Base-by-base conservation (phyloP, 2,329 filamentous ascomycete species). In the Aureobasidium sp. region DNA sequence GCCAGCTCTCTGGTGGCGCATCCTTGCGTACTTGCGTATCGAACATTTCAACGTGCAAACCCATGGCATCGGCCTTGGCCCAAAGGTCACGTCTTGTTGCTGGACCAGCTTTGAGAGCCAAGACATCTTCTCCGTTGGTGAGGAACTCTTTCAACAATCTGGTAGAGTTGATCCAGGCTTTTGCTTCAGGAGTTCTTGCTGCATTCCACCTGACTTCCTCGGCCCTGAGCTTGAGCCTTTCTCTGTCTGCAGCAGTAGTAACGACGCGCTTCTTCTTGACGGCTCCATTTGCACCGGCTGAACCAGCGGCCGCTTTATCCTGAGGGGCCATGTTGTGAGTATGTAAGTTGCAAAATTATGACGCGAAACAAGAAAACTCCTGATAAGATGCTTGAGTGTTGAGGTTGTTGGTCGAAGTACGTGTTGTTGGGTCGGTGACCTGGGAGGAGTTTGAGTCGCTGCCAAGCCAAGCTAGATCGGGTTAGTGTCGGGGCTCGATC, bases 341-440 rank as follows among this genome's bases (percentile, higher is more conserved):
- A 19, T 22, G 15, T 11, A 6, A 27, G 6, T 7, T 29, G 15
- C 49, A 40, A 14, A n/a, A 22, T 11, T 40, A 8, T 17, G n/a
- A 37, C 29, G 48, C 48, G 33, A n/a, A n/a, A 22, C 3, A 7
- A 14, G 6, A 29, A 54, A 42, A 54, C 50, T 54, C 6, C 2
- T 29, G 50, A 42, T 27, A n/a, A 11, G 39, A 45, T 48, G 42
- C 15, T 47, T 48, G 53, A 9, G 15, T 31, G 22, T 12, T 33
- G 22, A 3, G 17, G 19, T 17, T 33, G 53, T n/a, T 40, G 27
- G 39, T n/a, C 24, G 22, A 44, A 56, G 53, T 58, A 37, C 54
- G 54, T 17, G 42, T 58, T 48, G 54, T 58, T 58, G 54, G 40
- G 22, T 45, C 42, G 40, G 54, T 58, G 54, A 58, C 54, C 54